Evolutionary conservation across 2,329 filamentous ascomycete genomes (phyloP).

Genomic region (Nakataea oryzae): DNA sequence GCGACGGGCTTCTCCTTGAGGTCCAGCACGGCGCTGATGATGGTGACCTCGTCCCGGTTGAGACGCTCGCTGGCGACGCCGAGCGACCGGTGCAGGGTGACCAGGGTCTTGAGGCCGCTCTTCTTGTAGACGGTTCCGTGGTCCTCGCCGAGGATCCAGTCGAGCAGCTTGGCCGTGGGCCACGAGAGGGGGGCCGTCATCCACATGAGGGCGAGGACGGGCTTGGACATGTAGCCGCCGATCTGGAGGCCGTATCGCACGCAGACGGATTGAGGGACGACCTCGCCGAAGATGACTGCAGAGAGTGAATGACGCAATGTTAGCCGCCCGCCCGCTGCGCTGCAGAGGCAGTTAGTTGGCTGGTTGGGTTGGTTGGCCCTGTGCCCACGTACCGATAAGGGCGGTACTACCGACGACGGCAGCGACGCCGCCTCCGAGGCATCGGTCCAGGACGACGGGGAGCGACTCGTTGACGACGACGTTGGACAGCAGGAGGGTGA

Average conservation of each 20-base stretch:
- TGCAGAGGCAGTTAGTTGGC: neutral
- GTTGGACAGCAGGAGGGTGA: conserved; percentile 87
- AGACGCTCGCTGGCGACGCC: conserved; percentile 80
- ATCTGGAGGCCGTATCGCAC: conserved; percentile 94
- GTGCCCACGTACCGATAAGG: conserved; percentile 62
- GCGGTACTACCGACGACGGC: conserved; percentile 89
- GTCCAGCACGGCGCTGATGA: conserved; percentile 93
- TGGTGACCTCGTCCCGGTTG: conserved; percentile 96
- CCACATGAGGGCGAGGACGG: conserved; percentile 85
- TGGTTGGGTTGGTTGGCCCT: too few relatives aligned
- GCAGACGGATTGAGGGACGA: conserved; percentile 91
- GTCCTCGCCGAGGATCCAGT: conserved; percentile 85
- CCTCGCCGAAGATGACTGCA: conserved; percentile 91
- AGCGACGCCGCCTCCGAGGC: conserved; percentile 86
- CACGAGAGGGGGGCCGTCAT: conserved; percentile 81
- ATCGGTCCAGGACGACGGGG: conserved; percentile 88
- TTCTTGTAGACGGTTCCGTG: conserved; percentile 98
- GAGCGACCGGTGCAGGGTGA: conserved; percentile 86
- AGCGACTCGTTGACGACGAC: conserved; percentile 97
- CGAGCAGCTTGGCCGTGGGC: conserved; percentile 91
- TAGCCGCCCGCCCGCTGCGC: conserved; percentile 7
- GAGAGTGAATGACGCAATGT: conserved; percentile 4
- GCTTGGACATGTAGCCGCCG: conserved; percentile 84
- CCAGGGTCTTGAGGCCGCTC: conserved; percentile 89
- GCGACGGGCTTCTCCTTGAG: conserved; percentile 93